phyloP scores from a whole-genome alignment of 768 basidiomycete genomes.

The Cystobasidium ongulense region DNA sequence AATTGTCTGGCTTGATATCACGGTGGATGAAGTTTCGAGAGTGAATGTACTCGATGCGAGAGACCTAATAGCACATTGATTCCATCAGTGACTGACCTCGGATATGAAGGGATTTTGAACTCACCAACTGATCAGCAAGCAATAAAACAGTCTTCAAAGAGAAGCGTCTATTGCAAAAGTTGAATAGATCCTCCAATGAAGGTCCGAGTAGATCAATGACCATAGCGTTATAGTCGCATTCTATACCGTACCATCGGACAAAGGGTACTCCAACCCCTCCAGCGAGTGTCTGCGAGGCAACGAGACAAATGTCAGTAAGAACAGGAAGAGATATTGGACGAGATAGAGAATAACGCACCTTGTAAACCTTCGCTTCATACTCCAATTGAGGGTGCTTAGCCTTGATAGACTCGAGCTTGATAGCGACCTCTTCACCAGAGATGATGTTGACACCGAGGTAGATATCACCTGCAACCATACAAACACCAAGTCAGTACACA shows the following conservation, averaged over 20 bases:
- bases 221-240: slow-evolving; percentile 99
- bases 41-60: slow-evolving; percentile 93
- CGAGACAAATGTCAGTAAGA: no score
- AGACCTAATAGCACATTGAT: slow-evolving; percentile 54
- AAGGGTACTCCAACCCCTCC: slow-evolving; percentile 98
- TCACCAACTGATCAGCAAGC: slow-evolving; percentile 85
- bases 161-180: slow-evolving; percentile 70
- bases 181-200: slow-evolving; percentile 50
- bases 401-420: slow-evolving; percentile 99
- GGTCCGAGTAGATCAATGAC: slow-evolving; percentile 92
- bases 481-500: neutral
- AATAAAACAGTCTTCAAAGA: slow-evolving; percentile 87
- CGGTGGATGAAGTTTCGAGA: slow-evolving; percentile 89
- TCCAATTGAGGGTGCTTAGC: slow-evolving; percentile 99
- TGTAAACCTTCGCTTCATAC: slow-evolving; percentile 71
- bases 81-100: neutral
- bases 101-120: slow-evolving; percentile 43
- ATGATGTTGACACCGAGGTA: slow-evolving; percentile 99
- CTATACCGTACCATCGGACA: slow-evolving; percentile 64
- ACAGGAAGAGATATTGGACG: no score
- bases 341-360: no score
- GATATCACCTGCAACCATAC: slow-evolving; percentile 66
- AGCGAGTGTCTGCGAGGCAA: slow-evolving; percentile 60
- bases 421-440: slow-evolving; percentile 97
- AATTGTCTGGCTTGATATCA: slow-evolving; percentile 98